These are phyloP conservation scores for Spergularia marina DNA, from an alignment of 148 eudicot species.

Conservation along the genomic window DNA sequence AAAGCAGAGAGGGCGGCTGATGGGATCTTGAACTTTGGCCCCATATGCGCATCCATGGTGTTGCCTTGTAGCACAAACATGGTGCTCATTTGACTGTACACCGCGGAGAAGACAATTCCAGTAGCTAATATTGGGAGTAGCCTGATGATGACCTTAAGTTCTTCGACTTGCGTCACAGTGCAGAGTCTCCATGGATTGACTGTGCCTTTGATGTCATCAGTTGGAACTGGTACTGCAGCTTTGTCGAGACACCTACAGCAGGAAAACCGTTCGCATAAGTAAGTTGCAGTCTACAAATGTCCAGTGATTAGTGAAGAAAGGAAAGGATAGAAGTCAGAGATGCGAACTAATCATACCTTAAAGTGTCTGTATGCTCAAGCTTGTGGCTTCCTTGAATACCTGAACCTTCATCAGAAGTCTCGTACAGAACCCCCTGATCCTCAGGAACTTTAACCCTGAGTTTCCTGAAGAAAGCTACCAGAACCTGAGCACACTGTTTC, in stretches of 20 bases:
- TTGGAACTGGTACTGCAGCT: conserved; percentile 40
- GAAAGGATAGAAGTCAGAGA: too few species aligned
- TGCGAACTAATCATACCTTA: conserved; percentile 26
- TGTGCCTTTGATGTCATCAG: conserved; percentile 28
- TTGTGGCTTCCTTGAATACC: conserved; percentile 49
- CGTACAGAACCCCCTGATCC: conserved; percentile 38
- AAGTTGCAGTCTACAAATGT: neutral
- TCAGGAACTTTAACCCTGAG: conserved; percentile 32
- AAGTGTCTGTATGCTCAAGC: conserved; percentile 42
- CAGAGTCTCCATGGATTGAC: conserved; percentile 49
- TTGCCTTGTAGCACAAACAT: conserved; percentile 57
- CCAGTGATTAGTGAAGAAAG: neutral
- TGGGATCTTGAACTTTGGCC: conserved; percentile 46
- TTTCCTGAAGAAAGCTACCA: conserved; percentile 45
- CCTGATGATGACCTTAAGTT: conserved; percentile 41
- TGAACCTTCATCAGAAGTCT: conserved; percentile 36
- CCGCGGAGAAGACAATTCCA: conserved; percentile 43
- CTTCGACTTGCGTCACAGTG: conserved; percentile 60
- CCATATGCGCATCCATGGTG: conserved; percentile 50
- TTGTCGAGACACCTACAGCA: conserved; percentile 40
- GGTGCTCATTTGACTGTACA: conserved; percentile 55
- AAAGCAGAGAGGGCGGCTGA: conserved; percentile 50
- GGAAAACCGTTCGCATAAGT: neutral
- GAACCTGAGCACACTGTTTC: conserved; percentile 46
- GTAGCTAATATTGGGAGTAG: conserved; percentile 55